A percentile compares a stretch with the other conserved stretches of the same genome.
Evolutionary conservation across 2,329 filamentous ascomycete genomes (phyloP).

Genomic region (Scorias spongiosa): DNA sequence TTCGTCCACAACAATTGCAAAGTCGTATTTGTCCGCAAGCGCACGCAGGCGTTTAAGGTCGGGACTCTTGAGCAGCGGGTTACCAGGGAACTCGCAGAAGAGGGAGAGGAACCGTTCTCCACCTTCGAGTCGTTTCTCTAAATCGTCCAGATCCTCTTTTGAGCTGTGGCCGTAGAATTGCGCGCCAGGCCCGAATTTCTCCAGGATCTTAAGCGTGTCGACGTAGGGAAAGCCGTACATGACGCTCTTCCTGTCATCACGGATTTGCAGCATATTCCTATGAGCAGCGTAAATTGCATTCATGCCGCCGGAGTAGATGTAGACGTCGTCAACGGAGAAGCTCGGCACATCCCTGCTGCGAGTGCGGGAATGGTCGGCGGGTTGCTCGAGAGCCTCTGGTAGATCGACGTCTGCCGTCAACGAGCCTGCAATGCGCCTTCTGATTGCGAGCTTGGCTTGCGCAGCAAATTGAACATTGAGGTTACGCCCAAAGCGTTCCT

Average conservation of each 20-base stretch:
- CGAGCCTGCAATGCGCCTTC: conserved; percentile 75
- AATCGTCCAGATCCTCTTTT: conserved; percentile 62
- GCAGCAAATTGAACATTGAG: conserved; percentile 64
- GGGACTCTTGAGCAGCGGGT: conserved; percentile 74
- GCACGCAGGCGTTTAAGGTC: conserved; percentile 67
- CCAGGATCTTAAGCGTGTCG: conserved; percentile 83
- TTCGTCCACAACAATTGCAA: conserved; percentile 85
- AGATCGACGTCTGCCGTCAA: conserved; percentile 59
- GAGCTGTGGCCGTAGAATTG: conserved; percentile 76
- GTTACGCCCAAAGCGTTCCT: conserved; percentile 88
- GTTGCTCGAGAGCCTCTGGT: conserved; percentile 36
- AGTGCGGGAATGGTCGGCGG: conserved; percentile 20
- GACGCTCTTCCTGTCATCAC: conserved; percentile 57
- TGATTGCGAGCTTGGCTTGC: conserved; percentile 73
- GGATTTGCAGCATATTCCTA: conserved; percentile 50
- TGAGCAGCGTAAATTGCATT: conserved; percentile 88
- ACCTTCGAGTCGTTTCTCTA: conserved; percentile 53
- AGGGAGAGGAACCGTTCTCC: conserved; percentile 70
- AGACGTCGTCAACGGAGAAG: conserved; percentile 75
- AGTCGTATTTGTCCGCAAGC: conserved; percentile 71
- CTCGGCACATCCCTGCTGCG: conserved; percentile 35
- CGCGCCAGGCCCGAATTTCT: conserved; percentile 87
- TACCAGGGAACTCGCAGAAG: conserved; percentile 91
- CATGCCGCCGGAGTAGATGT: conserved; percentile 82
- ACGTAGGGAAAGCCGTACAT: conserved; percentile 97